These are phyloP conservation scores for Magnusiomyces magnusii DNA, from an alignment of 1,139 yeast species.

Conservation along the genomic window DNA sequence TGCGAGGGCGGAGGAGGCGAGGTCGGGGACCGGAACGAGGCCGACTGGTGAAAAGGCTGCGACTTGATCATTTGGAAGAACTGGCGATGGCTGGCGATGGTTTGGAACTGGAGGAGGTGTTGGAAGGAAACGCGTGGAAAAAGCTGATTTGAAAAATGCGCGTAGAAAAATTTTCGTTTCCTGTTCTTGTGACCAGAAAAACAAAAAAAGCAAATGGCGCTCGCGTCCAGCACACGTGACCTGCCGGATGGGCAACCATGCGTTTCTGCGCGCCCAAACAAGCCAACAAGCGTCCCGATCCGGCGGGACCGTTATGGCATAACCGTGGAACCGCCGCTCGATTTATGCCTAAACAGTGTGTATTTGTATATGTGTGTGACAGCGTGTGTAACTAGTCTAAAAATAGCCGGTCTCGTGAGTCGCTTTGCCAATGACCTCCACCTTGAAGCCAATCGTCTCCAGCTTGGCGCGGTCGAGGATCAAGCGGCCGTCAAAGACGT, in stretches of 20 bases:
- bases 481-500: slow-evolving; percentile 26
- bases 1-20: not conserved
- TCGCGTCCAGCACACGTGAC: too few relatives aligned
- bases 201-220: too few relatives aligned
- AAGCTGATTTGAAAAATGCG: not conserved
- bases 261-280: too few relatives aligned
- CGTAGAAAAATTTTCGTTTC: too few relatives aligned
- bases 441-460: slow-evolving; percentile 21
- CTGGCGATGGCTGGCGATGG: not conserved
- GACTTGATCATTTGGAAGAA: not conserved
- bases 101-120: not conserved
- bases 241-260: too few relatives aligned
- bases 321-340: not conserved
- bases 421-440: slow-evolving; percentile 21
- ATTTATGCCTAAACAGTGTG: not conserved
- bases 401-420: slow-evolving; percentile 14
- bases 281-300: too few relatives aligned
- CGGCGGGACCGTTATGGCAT: not conserved
- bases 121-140: not conserved
- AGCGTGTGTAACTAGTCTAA: too few relatives aligned
- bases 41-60: not conserved
- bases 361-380: not conserved
- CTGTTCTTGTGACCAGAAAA: too few relatives aligned
- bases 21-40: not conserved
- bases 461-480: slow-evolving; percentile 24